These are phyloP conservation scores for Silybum marianum DNA, from an alignment of 129 eudicot genomes.

Conservation along the genomic window DNA sequence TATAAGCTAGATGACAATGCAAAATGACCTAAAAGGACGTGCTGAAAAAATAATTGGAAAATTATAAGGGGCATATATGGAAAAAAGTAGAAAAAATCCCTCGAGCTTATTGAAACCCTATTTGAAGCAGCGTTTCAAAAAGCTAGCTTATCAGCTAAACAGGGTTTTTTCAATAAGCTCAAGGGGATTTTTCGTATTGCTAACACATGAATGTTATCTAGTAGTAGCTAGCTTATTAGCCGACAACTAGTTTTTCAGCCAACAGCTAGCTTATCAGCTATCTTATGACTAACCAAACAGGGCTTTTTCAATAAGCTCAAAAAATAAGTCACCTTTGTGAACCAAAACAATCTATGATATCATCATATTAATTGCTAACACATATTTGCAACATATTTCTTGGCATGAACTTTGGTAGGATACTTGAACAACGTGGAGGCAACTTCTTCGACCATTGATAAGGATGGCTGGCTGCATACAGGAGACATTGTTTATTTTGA, in stretches of 20 bases:
- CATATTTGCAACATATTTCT: slow-evolving; percentile 1
- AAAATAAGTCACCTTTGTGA: background rate
- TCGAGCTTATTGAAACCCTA: background rate
- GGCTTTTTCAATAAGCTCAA: background rate
- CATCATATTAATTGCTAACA: background rate
- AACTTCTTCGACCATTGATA: slow-evolving; percentile 58
- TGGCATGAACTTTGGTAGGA: slow-evolving; percentile 38
- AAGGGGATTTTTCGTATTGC: background rate
- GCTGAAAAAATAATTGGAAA: background rate
- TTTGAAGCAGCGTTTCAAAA: background rate
- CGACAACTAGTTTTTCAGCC: too few species aligned
- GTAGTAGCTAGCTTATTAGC: too few species aligned
- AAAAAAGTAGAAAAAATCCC: background rate
- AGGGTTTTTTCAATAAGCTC: background rate
- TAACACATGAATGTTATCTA: too few species aligned
- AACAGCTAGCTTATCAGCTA: background rate
- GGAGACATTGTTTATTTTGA: slow-evolving; percentile 93
- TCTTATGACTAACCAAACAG: background rate
- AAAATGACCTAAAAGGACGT: too few species aligned
- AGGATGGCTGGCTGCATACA: slow-evolving; percentile 87
- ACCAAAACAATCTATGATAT: background rate
- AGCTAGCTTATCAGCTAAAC: background rate
- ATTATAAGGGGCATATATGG: background rate
- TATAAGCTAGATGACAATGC: too few species aligned
- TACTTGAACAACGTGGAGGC: slow-evolving; percentile 80